Percentiles rank a stretch among this genome's conserved stretches.
phyloP scores from a whole-genome alignment of 139 green algal genomes.

The Picochlorum sp. region DNA sequence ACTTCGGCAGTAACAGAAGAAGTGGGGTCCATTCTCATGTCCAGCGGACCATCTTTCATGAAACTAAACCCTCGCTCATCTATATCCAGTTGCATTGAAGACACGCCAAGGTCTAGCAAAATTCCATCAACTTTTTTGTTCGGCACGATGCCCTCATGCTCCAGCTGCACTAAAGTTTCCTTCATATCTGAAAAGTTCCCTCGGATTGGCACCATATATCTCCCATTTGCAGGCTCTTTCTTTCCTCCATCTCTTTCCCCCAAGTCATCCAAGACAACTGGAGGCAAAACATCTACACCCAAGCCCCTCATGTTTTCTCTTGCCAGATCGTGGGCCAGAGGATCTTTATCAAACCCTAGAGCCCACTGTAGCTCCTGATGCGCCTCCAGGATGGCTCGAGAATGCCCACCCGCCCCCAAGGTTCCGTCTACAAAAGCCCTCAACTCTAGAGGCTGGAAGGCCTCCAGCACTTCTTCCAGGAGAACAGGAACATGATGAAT shows the following conservation, averaged over 20 bases:
- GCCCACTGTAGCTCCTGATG: constrained; percentile 68
- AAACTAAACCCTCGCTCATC: constrained; percentile 82
- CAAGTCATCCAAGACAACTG: background rate
- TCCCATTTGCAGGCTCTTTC: background rate
- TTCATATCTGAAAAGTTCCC: constrained; percentile 34
- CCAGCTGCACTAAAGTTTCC: constrained; percentile 5
- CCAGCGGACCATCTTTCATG: constrained; percentile 53
- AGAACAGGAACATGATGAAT: constrained; percentile 47
- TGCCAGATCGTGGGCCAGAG: constrained; percentile 62
- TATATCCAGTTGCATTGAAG: constrained; percentile 94
- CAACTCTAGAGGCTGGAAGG: constrained; percentile 32
- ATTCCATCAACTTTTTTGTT: constrained; percentile 55
- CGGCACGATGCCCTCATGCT: background rate
- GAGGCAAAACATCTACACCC: constrained; percentile 7
- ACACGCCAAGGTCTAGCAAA: constrained; percentile 89
- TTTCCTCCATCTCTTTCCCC: background rate
- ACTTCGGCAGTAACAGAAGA: constrained; percentile 54
- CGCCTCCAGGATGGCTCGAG: constrained; percentile 39
- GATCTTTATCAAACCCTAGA: constrained; percentile 82
- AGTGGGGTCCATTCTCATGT: constrained; percentile 88
- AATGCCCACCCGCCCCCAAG: constrained; percentile 79
- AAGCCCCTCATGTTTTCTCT: constrained; percentile 26
- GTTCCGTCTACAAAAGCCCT: constrained; percentile 79
- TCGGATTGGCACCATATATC: background rate
- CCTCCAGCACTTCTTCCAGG: constrained; percentile 46